Conservation (phyloP, 2,329 filamentous ascomycete species). For the Colletotrichum coccodes region DNA sequence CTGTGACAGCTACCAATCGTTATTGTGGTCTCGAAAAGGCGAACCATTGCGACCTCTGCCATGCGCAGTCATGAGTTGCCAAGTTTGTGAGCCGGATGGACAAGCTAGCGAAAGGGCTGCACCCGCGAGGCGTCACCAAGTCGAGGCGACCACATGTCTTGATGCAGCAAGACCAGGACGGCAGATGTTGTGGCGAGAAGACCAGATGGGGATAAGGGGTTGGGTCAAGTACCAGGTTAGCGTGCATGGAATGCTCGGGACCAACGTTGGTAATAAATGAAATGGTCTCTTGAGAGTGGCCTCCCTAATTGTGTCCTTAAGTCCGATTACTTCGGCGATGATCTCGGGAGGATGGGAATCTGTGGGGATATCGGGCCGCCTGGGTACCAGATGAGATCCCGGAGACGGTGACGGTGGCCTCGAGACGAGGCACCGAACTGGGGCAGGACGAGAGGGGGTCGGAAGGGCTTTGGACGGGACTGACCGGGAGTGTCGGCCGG, state of each 20-base stretch:
- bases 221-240: not conserved
- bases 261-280: not conserved
- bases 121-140: not conserved
- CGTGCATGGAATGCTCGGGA: not conserved
- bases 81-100: not conserved
- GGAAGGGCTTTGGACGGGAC: not conserved
- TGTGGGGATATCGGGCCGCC: slow-evolving; percentile 15
- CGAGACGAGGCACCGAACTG: slow-evolving; percentile 18
- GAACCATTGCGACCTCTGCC: not conserved
- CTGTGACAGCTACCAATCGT: not conserved
- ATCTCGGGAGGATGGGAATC: slow-evolving; percentile 5
- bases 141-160: slow-evolving; percentile 17
- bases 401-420: slow-evolving; percentile 9
- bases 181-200: not conserved
- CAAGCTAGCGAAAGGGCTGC: not conserved
- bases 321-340: not conserved
- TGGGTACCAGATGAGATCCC: not conserved
- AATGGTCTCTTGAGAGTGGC: not conserved
- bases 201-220: not conserved
- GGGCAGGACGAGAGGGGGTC: slow-evolving; percentile 1
- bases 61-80: not conserved
- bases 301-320: not conserved
- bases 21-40: not conserved
- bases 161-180: not conserved
- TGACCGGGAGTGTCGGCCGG: slow-evolving; percentile 10